phyloP scores from a whole-genome alignment of 2,329 filamentous ascomycete species.

The Xylariaceae sp. region DNA sequence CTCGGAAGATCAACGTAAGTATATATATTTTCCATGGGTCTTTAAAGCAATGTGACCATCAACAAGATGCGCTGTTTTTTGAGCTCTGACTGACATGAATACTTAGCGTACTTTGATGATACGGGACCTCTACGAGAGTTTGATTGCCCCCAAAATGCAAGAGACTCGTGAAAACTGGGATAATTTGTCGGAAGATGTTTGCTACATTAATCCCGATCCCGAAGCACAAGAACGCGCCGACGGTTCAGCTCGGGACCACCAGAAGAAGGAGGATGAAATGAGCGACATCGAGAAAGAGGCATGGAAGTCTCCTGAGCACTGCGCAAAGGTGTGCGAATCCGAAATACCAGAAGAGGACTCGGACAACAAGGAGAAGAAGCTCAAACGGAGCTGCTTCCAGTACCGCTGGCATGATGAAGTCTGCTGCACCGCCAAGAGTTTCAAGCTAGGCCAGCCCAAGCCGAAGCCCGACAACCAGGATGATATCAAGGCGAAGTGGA shows the following conservation, averaged over 20 bases:
- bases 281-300: constrained; percentile 40
- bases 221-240: constrained; percentile 33
- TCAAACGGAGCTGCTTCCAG: constrained; percentile 40
- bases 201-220: constrained; percentile 39
- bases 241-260: constrained; percentile 31
- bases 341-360: constrained; percentile 34
- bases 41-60: not conserved
- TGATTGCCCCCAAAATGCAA: constrained; percentile 42
- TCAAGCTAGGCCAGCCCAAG: constrained; percentile 41
- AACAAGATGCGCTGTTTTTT: not conserved
- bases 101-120: constrained; percentile 41
- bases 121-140: constrained; percentile 45
- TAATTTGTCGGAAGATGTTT: constrained; percentile 46
- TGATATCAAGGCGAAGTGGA: constrained; percentile 32
- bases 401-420: constrained; percentile 42
- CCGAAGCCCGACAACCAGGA: constrained; percentile 26
- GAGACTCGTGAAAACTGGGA: constrained; percentile 45
- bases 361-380: constrained; percentile 28
- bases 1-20: constrained; percentile 39
- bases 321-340: constrained; percentile 44
- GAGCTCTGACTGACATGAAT: constrained; percentile 13
- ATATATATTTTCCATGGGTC: not conserved
- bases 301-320: constrained; percentile 43
- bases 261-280: constrained; percentile 38
- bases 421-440: constrained; percentile 41